Evolutionary conservation across 176 grass and related monocot genomes (phyloP).

Genomic region (Carex myosuroides): DNA sequence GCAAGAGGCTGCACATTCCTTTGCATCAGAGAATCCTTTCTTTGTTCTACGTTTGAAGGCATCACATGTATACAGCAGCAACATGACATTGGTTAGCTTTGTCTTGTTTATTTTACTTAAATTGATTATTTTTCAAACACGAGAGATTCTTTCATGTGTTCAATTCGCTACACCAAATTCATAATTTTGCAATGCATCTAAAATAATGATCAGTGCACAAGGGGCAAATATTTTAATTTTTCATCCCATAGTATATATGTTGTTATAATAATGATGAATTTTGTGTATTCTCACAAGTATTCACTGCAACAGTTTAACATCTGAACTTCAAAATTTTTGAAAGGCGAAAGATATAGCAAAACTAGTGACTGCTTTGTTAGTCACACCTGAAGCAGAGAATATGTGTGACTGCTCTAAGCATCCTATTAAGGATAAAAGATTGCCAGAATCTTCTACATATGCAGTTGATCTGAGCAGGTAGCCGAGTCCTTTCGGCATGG

Average conservation of each 20-base stretch:
- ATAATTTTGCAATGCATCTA: neutral
- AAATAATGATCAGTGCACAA: neutral
- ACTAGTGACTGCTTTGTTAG: neutral
- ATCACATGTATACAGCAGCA: constrained; percentile 48
- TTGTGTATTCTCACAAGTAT: neutral
- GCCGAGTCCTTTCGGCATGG: too few species aligned
- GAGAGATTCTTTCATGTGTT: neutral
- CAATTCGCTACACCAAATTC: neutral
- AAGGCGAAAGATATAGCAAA: too few species aligned
- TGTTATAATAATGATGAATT: neutral
- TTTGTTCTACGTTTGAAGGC: constrained; percentile 61
- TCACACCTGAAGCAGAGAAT: neutral
- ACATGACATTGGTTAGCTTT: constrained; percentile 35
- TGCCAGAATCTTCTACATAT: too few species aligned
- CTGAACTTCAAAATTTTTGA: too few species aligned
- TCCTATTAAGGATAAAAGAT: too few species aligned
- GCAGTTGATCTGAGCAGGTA: too few species aligned
- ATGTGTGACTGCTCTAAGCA: neutral
- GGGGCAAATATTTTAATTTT: neutral
- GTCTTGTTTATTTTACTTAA: neutral
- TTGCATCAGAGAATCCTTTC: constrained; percentile 64
- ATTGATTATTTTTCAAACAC: neutral
- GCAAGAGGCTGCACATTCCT: constrained; percentile 47
- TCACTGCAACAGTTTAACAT: neutral
- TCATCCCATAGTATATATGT: neutral